Base-by-base conservation (phyloP, 495 filamentous ascomycete genomes). In the Trichoderma parareesei region DNA sequence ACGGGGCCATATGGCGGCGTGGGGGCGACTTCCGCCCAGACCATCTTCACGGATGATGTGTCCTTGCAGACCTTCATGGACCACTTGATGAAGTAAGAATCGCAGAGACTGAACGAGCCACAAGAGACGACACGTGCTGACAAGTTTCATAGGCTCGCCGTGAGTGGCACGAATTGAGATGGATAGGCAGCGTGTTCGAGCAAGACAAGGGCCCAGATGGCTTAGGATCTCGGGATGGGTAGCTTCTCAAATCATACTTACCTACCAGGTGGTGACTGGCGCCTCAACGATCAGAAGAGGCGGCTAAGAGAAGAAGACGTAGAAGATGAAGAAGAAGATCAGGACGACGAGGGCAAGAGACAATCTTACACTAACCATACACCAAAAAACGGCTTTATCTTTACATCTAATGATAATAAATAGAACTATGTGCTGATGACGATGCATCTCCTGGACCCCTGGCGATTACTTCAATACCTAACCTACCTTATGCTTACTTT, bases 61-160 rank as follows among this genome's bases (percentile, higher is more conserved):
- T 97, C 92, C 33, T 79, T 99, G 72, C 94, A 98, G 76, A 98
- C 93, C 7, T 99, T 99, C 73, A 99, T 98, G 94, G 95, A 99
- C 68, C 91, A 96, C 80, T 78, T 99, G 73, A 99, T 99, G 95
- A 99, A 99, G 91, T 93, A 76, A 80, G 89, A 81, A 67, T 68
- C 72, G 63, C 65, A 33, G n/a, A 27, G 2, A 27, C 16, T 18
- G 46, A 27, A n/a, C 46, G 3, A 49, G 16, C 4, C 55, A 38
- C 20, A 0, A 4, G 11, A 64, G 11, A 64, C 41, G 13, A 38
- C 20, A 0, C 44, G 46, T 4, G 27, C 65, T 69, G 43, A 73
- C 62, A 67, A 59, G 48, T 33, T n/a, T 59, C 7, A 38, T 61
- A 81, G 78, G 69, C 67, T 85, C 70, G 82, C 82, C 16, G 82